Base-by-base conservation (phyloP, 345 rosid species). In the Toxicodendron radicans region DNA sequence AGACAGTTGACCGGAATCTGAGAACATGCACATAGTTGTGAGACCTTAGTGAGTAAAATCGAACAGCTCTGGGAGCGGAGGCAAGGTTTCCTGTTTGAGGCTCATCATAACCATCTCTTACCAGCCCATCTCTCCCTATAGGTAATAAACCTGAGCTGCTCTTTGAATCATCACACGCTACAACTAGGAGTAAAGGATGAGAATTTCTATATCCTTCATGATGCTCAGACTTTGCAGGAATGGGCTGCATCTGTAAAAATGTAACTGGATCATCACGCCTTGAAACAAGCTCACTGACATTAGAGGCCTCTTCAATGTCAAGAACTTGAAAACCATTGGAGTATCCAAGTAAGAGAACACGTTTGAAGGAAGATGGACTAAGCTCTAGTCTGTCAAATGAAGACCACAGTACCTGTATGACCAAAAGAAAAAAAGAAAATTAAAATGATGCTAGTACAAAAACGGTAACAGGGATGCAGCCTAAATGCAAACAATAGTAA, bases 321-420 rank as follows among this genome's bases (percentile, higher is more conserved):
- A 93, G 88, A 62, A 95, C 96, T 86, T 95, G 98, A 80, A 95
- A 93, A 14, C 98, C 99, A 84, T 90, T 93, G 65, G 89, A 79
- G 80, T 95, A 95, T 38, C 98, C 99, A 73, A 92, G 92, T 75
- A 95, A 79, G 21, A 95, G 96, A 74, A 93, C 91, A 73, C 73
- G 86, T 75, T 81, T 91, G 83, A 81, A 90, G 46, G 83, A 84
- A 58, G 86, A 84, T 72, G 88, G 79, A 79, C 83, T 73, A 62
- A 90, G 85, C 78, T 88, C 92, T 71, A 95, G 71, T 68, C 68
- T 85, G 83, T 93, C 99, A 84, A 92, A 95, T 49, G 93, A 90
- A 32, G 92, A 90, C 96, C 97, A 95, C 14, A 93, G 80, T 53
- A 93, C 95, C 99, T 95, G 93, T 52, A 82, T 79, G 43, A 38